Evolutionary conservation across 2,329 filamentous ascomycete species (phyloP), one percentile per base, ranked within the genome.

Genomic region (Cladosporium sp.): DNA sequence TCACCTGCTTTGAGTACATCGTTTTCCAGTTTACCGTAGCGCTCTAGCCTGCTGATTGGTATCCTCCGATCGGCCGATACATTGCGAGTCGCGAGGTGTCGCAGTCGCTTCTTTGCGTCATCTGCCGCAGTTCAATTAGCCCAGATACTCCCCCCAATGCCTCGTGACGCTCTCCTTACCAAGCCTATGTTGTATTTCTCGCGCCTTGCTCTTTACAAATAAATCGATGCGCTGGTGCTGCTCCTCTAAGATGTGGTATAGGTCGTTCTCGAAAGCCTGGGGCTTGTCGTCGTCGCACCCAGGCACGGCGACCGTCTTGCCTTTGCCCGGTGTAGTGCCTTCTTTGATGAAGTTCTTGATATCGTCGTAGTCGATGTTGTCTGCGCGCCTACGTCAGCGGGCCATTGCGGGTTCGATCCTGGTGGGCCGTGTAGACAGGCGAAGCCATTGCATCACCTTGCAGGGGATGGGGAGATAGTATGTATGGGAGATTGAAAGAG

Each of bases 311-410:
- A 90, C 82, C 40, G 86, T 85, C 58, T 75, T 77, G 22, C 83
- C 85, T 61, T 86, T 82, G 67, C 85, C 82, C 39, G 79, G 80
- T 11, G 84, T 85, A 1, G 89, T 95, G 64, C 89, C 81, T 54
- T 80, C 80, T 68, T 92, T 93, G 74, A 95, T 92, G 62, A 88
- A 78, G 67, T 88, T 80, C 70, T 95, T 95, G 56, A 95, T 79
- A 43, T 87, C 86, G 67, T 92, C 89, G 75, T 95, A 95, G 68
- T 93, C 89, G 69, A 95, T 83, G 69, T 95, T 93, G 67, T 91
- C 85, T 89, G 66, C 29, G 37, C 36, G 27, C 11, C 27, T 36
- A 47, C 13, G 42, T 47, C 36, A 51, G 41, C 32, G 37, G 37
- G 45, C 12, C 42, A 24, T 43, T 34, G 50, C 52, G 47, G 54